Evolutionary conservation across 2,329 filamentous ascomycete genomes (phyloP).

Genomic region (Talaromyces islandicus): DNA sequence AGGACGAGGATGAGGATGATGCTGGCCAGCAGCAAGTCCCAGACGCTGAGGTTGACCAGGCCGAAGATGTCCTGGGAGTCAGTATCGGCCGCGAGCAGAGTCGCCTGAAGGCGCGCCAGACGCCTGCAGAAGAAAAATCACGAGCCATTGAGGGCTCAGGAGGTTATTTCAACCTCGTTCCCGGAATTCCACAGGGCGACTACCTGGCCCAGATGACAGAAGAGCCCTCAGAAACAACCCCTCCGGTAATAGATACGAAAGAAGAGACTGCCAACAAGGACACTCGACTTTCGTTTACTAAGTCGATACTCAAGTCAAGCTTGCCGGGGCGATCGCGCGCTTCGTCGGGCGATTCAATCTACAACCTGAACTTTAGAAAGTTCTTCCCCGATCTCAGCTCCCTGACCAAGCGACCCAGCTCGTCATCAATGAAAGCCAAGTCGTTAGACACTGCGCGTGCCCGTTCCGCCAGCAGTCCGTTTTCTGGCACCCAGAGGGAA

Average conservation of each 20-base stretch:
- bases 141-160: slow-evolving; percentile 48
- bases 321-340: slow-evolving; percentile 27
- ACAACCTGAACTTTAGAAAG: slow-evolving; percentile 24
- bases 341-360: slow-evolving; percentile 29
- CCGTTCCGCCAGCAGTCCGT: slow-evolving; percentile 4
- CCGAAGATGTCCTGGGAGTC: slow-evolving; percentile 47
- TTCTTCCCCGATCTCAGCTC: slow-evolving; percentile 30
- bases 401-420: slow-evolving; percentile 24
- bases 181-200: slow-evolving; percentile 18
- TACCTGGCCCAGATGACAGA: slow-evolving; percentile 25
- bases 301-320: slow-evolving; percentile 11
- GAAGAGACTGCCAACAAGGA: slow-evolving; percentile 10
- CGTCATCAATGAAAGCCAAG: slow-evolving; percentile 20
- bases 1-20: neutral
- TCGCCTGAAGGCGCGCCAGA: slow-evolving; percentile 50
- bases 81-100: slow-evolving; percentile 55
- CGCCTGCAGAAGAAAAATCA: slow-evolving; percentile 55
- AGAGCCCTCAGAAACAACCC: slow-evolving; percentile 21
- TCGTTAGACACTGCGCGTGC: slow-evolving; percentile 12
- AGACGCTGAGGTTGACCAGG: slow-evolving; percentile 27
- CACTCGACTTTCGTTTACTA: neutral
- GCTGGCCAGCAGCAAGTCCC: neutral
- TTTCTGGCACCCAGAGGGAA: slow-evolving; percentile 7
- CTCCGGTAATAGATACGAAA: neutral
- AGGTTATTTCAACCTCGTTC: slow-evolving; percentile 41